Evolutionary conservation across 1,139 yeast genomes (phyloP), one percentile per base, ranked within the genome.

Genomic region (Candida sojae): DNA sequence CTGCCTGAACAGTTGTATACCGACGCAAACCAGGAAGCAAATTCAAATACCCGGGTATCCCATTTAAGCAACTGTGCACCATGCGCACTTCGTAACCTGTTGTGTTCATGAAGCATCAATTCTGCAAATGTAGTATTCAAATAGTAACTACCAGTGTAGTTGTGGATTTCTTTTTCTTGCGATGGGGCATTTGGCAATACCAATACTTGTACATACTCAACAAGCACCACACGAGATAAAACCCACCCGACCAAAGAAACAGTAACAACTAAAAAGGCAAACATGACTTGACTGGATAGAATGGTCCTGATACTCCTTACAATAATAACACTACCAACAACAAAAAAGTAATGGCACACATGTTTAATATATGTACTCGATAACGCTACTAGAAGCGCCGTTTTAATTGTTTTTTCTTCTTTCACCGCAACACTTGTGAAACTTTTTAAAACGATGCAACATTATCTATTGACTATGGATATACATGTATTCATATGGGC

Each of bases 1-100:
- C 50, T 53, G 4, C 75, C 75, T 13, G 70, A 60, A 53, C 78
- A 73, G 45, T 63, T 63, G 53, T 72, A 71, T 26, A 43, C 33
- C 4, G 56, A 49, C 3, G 75, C 72, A 50, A 58, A 71, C 5
- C 51, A 38, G 0, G 61, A 55, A 9, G 77, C 77, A 54, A 60
- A 72, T 6, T 66, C 56, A 39, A 54, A 66, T 29, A 67, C 58
- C 0, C 66, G 56, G 3, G 52, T 35, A 50, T 71, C 67, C 79
- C 78, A 73, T 0, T 49, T 44, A 41, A 73, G 54, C 5, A 53
- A 50, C 36, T 61, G 68, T 1, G 69, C 59, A 5, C 63, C 64
- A 48, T 73, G 78, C 7, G 61, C 45, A 0, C 51, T 49, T 39
- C 79, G 56, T 49, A 65, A 63, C 3, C 29, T 39, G 49, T 73